phyloP scores from a whole-genome alignment of 805 yeast genomes.

The Nadsonia fulvescens region DNA sequence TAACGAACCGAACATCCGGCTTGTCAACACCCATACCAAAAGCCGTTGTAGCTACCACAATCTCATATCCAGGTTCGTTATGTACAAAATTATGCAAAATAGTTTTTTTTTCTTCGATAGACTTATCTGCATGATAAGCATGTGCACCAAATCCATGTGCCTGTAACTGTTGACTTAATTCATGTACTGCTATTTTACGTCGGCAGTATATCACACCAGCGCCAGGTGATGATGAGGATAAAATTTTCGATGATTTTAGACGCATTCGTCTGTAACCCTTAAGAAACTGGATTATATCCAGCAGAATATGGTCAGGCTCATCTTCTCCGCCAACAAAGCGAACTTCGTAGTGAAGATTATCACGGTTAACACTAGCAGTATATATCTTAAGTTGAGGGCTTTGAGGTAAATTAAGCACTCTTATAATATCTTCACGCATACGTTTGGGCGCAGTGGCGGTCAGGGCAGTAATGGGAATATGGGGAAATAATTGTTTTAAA shows the following conservation, averaged over 20 bases:
- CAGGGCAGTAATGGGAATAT: slow-evolving; percentile 77
- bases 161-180: slow-evolving; percentile 41
- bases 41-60: slow-evolving; percentile 92
- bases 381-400: slow-evolving; percentile 36
- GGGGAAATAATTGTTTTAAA: slow-evolving; percentile 56
- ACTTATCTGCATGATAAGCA: slow-evolving; percentile 85
- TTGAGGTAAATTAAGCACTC: slow-evolving; percentile 46
- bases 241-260: slow-evolving; percentile 3
- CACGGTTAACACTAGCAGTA: slow-evolving; percentile 80
- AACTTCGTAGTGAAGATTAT: slow-evolving; percentile 66
- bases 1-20: slow-evolving; percentile 80
- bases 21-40: slow-evolving; percentile 99
- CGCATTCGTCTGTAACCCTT: slow-evolving; percentile 9
- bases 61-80: slow-evolving; percentile 31
- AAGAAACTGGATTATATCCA: slow-evolving; percentile 11
- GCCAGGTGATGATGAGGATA: slow-evolving; percentile 25
- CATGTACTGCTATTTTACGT: slow-evolving; percentile 74
- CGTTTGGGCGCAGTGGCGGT: slow-evolving; percentile 77
- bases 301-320: slow-evolving; percentile 7
- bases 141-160: slow-evolving; percentile 46
- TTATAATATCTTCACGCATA: slow-evolving; percentile 36
- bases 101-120: slow-evolving; percentile 45
- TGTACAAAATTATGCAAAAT: slow-evolving; percentile 74
- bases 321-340: slow-evolving; percentile 10
- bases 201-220: slow-evolving; percentile 83